phyloP scores from a whole-genome alignment of 345 rosid genomes.

The Diplotaxis tenuifolia region DNA sequence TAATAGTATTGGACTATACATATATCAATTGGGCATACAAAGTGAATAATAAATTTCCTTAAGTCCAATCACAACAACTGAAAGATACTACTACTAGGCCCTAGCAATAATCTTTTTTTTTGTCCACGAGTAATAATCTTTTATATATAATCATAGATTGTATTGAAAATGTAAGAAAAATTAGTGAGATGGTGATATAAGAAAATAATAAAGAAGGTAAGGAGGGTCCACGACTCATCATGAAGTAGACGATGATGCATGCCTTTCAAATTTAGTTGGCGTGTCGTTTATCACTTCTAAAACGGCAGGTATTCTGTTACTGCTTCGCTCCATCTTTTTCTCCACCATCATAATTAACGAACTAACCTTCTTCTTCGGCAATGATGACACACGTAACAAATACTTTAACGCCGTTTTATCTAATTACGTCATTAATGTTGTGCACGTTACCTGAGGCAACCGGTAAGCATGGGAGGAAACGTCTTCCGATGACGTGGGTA shows the following conservation, averaged over 20 bases:
- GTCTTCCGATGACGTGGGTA: slow-evolving; percentile 20
- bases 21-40: too few relatives aligned
- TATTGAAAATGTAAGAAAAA: not conserved
- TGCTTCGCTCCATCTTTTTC: not conserved
- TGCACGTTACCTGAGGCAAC: slow-evolving; percentile 29
- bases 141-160: not conserved
- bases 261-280: slow-evolving; percentile 35
- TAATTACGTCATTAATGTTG: slow-evolving; percentile 27
- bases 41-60: not conserved
- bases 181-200: not conserved
- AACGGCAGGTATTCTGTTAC: slow-evolving; percentile 42
- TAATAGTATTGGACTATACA: too few relatives aligned
- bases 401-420: slow-evolving; percentile 19
- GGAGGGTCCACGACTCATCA: slow-evolving; percentile 12
- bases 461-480: slow-evolving; percentile 29
- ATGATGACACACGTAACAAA: slow-evolving; percentile 19
- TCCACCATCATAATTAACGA: slow-evolving; percentile 4
- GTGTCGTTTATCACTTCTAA: slow-evolving; percentile 35
- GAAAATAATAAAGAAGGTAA: not conserved
- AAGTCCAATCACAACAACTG: not conserved
- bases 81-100: not conserved
- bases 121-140: not conserved
- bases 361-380: slow-evolving; percentile 16
- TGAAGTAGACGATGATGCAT: slow-evolving; percentile 36
- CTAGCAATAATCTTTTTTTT: not conserved